These are phyloP conservation scores for Aureobasidium sp. DNA, from an alignment of 2,329 filamentous ascomycete species.

Conservation along the genomic window DNA sequence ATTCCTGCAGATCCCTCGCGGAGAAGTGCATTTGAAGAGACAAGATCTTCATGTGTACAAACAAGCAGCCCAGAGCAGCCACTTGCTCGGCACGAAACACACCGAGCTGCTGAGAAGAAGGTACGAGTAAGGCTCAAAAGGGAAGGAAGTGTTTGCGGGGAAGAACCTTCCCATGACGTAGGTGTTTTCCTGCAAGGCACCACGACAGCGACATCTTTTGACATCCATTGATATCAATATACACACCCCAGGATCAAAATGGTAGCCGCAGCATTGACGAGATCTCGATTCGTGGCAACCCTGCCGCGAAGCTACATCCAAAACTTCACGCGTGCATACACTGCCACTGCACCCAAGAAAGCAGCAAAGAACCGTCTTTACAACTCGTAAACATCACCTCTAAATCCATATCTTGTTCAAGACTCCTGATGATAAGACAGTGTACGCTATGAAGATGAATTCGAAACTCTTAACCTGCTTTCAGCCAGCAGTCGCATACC, in stretches of 20 bases:
- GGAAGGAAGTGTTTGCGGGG: conserved; percentile 3
- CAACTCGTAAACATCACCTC: conserved; percentile 16
- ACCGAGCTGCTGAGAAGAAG: background rate
- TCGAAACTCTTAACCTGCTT: conserved; percentile 42
- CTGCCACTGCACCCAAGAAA: conserved; percentile 16
- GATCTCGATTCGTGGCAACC: background rate
- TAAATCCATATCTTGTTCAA: no score
- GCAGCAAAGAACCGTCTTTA: conserved; percentile 18
- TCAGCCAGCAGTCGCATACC: conserved; percentile 39
- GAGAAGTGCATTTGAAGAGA: background rate
- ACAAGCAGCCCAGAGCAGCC: background rate
- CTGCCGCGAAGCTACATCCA: conserved; percentile 2
- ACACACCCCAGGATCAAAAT: background rate
- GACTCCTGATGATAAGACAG: conserved; percentile 18
- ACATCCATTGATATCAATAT: background rate
- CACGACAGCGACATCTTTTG: background rate
- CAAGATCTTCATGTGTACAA: background rate
- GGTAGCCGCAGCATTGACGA: background rate
- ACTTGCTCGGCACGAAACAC: conserved; percentile 2
- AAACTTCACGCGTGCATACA: conserved; percentile 13
- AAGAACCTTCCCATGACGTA: background rate
- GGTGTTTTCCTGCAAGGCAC: background rate
- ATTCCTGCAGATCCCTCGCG: background rate
- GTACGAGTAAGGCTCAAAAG: background rate
- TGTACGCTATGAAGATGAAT: conserved; percentile 41